Conservation (phyloP, 345 rosid species). For the Populus pruinosa region DNA sequence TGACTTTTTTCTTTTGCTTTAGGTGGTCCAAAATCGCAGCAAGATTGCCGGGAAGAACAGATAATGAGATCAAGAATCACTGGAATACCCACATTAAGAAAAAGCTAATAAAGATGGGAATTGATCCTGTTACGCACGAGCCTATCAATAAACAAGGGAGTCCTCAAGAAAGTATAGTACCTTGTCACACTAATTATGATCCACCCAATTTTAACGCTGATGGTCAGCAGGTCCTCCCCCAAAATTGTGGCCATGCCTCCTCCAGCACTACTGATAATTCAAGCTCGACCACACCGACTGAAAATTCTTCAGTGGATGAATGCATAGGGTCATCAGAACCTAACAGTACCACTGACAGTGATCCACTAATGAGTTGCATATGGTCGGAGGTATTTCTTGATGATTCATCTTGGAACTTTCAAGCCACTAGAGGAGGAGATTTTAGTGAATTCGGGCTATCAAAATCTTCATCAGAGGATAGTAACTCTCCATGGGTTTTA, state of each 20-base stretch:
- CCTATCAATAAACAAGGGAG: constrained; percentile 21
- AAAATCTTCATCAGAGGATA: constrained; percentile 23
- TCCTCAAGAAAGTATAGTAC: background rate
- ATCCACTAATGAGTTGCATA: constrained; percentile 24
- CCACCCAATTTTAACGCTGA: background rate
- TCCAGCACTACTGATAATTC: constrained; percentile 10
- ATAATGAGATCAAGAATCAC: constrained; percentile 75
- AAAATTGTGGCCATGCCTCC: background rate
- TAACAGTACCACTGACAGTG: background rate
- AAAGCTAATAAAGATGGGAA: constrained; percentile 69
- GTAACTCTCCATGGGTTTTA: constrained; percentile 44
- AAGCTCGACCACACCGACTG: constrained; percentile 8
- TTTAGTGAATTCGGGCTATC: constrained; percentile 35
- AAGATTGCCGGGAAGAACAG: constrained; percentile 76
- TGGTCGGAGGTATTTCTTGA: constrained; percentile 39
- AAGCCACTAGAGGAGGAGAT: constrained; percentile 19
- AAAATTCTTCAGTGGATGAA: constrained; percentile 8
- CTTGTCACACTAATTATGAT: background rate
- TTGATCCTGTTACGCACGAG: constrained; percentile 67
- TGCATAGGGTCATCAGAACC: background rate
- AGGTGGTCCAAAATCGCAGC: constrained; percentile 91
- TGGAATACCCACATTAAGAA: constrained; percentile 91
- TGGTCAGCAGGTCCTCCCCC: background rate
- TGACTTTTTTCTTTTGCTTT: background rate
- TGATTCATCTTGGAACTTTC: constrained; percentile 46